These are phyloP conservation scores for Flaveria sonorensis DNA, from an alignment of 129 eudicot genomes.

Conservation along the genomic window DNA sequence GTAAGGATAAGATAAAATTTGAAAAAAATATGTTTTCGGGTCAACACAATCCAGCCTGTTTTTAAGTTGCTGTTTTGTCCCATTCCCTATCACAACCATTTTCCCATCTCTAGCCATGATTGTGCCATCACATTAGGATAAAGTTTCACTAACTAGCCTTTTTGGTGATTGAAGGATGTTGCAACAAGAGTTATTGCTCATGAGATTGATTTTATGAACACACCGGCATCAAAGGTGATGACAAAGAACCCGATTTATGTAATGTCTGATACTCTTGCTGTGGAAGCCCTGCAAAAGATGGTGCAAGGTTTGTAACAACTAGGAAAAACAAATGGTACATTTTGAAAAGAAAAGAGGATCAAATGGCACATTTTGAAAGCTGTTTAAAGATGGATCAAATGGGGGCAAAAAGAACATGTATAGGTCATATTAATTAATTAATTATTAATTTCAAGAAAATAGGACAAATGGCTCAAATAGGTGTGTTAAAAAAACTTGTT, in stretches of 20 bases:
- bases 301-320: slow-evolving; percentile 66
- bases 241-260: slow-evolving; percentile 93
- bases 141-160: neutral
- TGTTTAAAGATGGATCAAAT: neutral
- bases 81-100: neutral
- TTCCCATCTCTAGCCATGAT: neutral
- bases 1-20: neutral
- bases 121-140: slow-evolving; percentile 3
- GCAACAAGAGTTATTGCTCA: slow-evolving; percentile 84
- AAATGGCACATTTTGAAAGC: neutral
- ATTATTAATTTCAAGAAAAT: too few relatives aligned
- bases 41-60: neutral
- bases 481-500: neutral
- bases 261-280: slow-evolving; percentile 88
- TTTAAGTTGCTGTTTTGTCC: neutral
- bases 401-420: neutral
- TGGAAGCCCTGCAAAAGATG: slow-evolving; percentile 96
- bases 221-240: slow-evolving; percentile 91
- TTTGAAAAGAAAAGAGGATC: neutral
- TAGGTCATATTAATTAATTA: too few relatives aligned
- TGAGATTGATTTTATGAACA: slow-evolving; percentile 75
- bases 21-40: neutral
- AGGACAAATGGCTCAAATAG: neutral
- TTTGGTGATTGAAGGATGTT: slow-evolving; percentile 63
- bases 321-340: too few relatives aligned